Evolutionary conservation across 305 asterid genomes (phyloP).

Genomic region (Andrographis paniculata): DNA sequence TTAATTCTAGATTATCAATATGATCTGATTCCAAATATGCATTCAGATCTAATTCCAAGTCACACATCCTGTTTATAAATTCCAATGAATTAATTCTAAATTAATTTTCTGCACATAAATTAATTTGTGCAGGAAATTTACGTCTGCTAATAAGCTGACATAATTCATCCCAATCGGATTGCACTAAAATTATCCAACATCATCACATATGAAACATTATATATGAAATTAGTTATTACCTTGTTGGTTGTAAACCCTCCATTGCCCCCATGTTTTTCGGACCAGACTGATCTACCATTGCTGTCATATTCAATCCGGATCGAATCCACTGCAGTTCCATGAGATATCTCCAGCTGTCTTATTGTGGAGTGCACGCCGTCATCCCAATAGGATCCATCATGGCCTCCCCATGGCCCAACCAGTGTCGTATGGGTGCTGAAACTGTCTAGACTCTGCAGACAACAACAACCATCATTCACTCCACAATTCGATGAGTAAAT

Average conservation of each 20-base stretch:
- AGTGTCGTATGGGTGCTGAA: constrained; percentile 29
- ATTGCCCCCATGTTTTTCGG: constrained; percentile 67
- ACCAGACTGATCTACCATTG: constrained; percentile 57
- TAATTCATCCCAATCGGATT: too few relatives aligned
- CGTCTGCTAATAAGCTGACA: too few relatives aligned
- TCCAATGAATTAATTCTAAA: too few relatives aligned
- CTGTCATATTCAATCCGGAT: constrained; percentile 54
- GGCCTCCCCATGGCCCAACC: constrained; percentile 88
- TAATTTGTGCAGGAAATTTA: too few relatives aligned
- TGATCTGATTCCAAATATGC: too few relatives aligned
- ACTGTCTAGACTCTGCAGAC: constrained; percentile 29
- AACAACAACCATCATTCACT: constrained; percentile 1
- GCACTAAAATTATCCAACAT: too few relatives aligned
- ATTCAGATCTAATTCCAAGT: too few relatives aligned
- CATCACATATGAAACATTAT: neutral
- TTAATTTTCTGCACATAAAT: neutral
- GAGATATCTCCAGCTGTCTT: constrained; percentile 52
- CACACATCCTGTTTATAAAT: too few relatives aligned
- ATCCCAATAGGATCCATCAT: constrained; percentile 62
- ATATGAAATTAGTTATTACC: constrained; percentile 28
- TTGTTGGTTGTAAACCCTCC: constrained; percentile 49
- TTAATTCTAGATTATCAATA: too few relatives aligned
- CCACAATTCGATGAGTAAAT: neutral
- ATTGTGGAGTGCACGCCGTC: constrained; percentile 57
- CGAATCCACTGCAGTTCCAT: constrained; percentile 58